Conservation (phyloP, 352 stramenopile species). For the Phytophthora kernoviae region DNA sequence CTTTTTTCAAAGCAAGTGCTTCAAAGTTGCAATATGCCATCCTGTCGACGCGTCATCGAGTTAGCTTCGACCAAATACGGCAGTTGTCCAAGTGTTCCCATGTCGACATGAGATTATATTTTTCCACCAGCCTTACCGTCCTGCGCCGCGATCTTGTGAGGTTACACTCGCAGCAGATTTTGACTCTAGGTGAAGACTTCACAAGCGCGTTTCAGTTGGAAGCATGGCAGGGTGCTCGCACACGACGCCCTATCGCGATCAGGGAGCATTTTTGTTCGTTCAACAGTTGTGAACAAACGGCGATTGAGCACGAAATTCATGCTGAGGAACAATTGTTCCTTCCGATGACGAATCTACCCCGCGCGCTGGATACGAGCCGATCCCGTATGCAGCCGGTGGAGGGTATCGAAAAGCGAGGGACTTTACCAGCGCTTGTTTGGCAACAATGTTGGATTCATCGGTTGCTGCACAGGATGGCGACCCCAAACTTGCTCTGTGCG, state of each 20-base stretch:
- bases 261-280: conserved; percentile 61
- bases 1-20: conserved; percentile 47
- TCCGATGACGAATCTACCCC: conserved; percentile 79
- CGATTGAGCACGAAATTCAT: conserved; percentile 55
- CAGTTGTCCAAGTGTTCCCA: conserved; percentile 37
- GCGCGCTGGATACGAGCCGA: conserved; percentile 62
- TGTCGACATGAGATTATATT: conserved; percentile 43
- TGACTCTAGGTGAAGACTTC: conserved; percentile 70
- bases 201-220: conserved; percentile 53
- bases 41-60: conserved; percentile 38
- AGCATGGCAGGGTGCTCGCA: conserved; percentile 53
- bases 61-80: conserved; percentile 54
- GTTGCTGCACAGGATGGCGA: conserved; percentile 12
- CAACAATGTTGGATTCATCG: conserved; percentile 62
- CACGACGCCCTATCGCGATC: conserved; percentile 32
- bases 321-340: conserved; percentile 46
- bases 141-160: conserved; percentile 54
- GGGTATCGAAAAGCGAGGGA: conserved; percentile 62
- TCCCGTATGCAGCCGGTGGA: conserved; percentile 39
- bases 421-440: conserved; percentile 61
- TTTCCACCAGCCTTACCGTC: conserved; percentile 40
- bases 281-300: conserved; percentile 40
- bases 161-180: conserved; percentile 71
- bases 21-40: conserved; percentile 43
- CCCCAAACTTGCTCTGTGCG: conserved; percentile 51